These are phyloP conservation scores for Xylaria grammica DNA, from an alignment of 495 filamentous ascomycete genomes.

Conservation along the genomic window DNA sequence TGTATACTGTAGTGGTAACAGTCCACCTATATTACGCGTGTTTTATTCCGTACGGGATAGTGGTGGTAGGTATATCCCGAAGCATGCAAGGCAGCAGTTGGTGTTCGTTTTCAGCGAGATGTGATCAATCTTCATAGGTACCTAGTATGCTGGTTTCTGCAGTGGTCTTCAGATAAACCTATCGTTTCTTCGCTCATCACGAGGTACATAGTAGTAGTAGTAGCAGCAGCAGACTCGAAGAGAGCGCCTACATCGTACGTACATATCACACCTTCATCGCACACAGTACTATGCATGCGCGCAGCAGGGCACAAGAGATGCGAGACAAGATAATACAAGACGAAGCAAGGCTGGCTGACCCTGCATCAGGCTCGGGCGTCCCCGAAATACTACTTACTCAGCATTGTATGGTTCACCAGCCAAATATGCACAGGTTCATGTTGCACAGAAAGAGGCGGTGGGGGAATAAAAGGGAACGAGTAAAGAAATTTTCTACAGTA, in stretches of 20 bases:
- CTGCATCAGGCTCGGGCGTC: constrained; percentile 26
- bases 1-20: neutral
- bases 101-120: neutral
- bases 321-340: neutral
- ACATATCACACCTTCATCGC: too few species aligned
- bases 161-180: too few species aligned
- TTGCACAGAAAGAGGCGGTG: constrained; percentile 20
- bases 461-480: neutral
- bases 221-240: too few species aligned
- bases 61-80: constrained; percentile 1
- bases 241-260: too few species aligned
- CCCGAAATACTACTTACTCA: constrained; percentile 21
- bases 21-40: neutral
- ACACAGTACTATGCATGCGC: too few species aligned
- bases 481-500: constrained; percentile 1
- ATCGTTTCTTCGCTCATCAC: too few species aligned
- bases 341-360: constrained; percentile 24
- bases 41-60: neutral
- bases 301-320: too few species aligned
- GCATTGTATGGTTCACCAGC: constrained; percentile 8
- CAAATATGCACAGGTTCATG: neutral
- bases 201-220: too few species aligned
- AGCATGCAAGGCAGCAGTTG: neutral
- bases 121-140: too few species aligned
- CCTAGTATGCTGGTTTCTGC: too few species aligned